Percentiles rank a stretch among this genome's conserved stretches.
These are phyloP conservation scores for Trametes cinnabarina DNA, from an alignment of 768 basidiomycete species.

Conservation along the genomic window DNA sequence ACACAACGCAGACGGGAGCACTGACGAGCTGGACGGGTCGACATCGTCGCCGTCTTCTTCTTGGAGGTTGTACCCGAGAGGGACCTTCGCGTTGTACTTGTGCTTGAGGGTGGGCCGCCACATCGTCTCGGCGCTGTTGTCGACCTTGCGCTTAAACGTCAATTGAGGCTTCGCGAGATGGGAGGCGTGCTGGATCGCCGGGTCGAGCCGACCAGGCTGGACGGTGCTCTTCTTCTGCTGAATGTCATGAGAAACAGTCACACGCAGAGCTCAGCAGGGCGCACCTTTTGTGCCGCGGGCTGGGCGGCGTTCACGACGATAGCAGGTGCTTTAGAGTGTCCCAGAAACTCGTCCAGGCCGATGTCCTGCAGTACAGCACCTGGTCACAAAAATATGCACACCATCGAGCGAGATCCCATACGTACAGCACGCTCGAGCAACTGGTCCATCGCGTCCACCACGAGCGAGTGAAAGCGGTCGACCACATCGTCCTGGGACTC, in stretches of 20 bases:
- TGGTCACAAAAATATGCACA: too few species aligned
- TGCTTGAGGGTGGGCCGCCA: slow-evolving; percentile 71
- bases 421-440: slow-evolving; percentile 77
- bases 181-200: slow-evolving; percentile 70
- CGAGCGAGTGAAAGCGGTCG: slow-evolving; percentile 73
- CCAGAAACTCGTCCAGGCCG: slow-evolving; percentile 75
- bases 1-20: neutral
- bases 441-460: slow-evolving; percentile 84
- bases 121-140: slow-evolving; percentile 54
- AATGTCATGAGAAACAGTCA: neutral
- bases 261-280: neutral
- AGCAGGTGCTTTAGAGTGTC: slow-evolving; percentile 63
- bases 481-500: slow-evolving; percentile 76
- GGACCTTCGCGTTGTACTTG: slow-evolving; percentile 84
- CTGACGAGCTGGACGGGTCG: slow-evolving; percentile 32
- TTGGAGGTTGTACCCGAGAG: slow-evolving; percentile 62
- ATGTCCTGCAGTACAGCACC: slow-evolving; percentile 59
- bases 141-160: slow-evolving; percentile 55
- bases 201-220: slow-evolving; percentile 48
- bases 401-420: neutral
- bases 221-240: slow-evolving; percentile 33
- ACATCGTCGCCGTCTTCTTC: slow-evolving; percentile 28
- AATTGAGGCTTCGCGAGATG: slow-evolving; percentile 82
- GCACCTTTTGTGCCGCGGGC: slow-evolving; percentile 16
- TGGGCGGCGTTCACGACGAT: slow-evolving; percentile 51